These are phyloP conservation scores for Aureobasidium sp. DNA, from an alignment of 2,329 filamentous ascomycete genomes.

Conservation along the genomic window DNA sequence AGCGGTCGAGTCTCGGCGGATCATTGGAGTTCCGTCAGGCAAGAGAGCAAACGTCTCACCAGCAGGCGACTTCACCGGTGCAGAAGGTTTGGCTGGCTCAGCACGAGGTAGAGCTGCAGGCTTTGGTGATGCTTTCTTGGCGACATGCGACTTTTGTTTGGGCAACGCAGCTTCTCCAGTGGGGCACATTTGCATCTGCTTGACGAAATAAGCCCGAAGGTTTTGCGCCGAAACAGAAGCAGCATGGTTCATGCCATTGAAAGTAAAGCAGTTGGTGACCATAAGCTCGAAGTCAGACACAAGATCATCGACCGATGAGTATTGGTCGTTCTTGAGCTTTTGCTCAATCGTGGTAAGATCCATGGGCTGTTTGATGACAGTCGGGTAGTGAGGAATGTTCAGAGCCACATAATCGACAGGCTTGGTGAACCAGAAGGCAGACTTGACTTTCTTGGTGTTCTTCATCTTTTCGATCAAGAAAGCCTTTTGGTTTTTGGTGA, in stretches of 20 bases:
- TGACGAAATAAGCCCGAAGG: constrained; percentile 53
- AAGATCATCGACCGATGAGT: constrained; percentile 64
- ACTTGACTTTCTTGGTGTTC: constrained; percentile 79
- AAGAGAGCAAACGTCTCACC: constrained; percentile 65
- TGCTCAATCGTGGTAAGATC: constrained; percentile 78
- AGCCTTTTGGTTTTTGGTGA: constrained; percentile 55
- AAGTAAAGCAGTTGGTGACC: constrained; percentile 68
- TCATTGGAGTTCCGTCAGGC: constrained; percentile 70
- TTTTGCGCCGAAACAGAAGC: constrained; percentile 63
- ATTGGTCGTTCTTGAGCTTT: constrained; percentile 65
- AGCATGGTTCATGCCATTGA: constrained; percentile 74
- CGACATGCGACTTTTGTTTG: constrained; percentile 36
- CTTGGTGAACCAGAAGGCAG: constrained; percentile 65
- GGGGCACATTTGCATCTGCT: constrained; percentile 55
- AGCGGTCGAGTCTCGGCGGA: constrained; percentile 78
- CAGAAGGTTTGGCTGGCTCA: constrained; percentile 32
- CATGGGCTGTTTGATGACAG: constrained; percentile 69
- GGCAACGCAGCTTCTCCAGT: constrained; percentile 52
- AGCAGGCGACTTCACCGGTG: constrained; percentile 39
- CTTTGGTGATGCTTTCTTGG: constrained; percentile 46
- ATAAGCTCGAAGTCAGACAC: constrained; percentile 70
- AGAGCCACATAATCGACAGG: constrained; percentile 74
- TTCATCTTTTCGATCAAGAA: constrained; percentile 61
- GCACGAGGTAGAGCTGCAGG: constrained; percentile 22
- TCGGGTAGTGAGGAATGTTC: constrained; percentile 65